Base-by-base conservation (phyloP, 306 rosid genomes). In the Canavalia ensiformis region DNA sequence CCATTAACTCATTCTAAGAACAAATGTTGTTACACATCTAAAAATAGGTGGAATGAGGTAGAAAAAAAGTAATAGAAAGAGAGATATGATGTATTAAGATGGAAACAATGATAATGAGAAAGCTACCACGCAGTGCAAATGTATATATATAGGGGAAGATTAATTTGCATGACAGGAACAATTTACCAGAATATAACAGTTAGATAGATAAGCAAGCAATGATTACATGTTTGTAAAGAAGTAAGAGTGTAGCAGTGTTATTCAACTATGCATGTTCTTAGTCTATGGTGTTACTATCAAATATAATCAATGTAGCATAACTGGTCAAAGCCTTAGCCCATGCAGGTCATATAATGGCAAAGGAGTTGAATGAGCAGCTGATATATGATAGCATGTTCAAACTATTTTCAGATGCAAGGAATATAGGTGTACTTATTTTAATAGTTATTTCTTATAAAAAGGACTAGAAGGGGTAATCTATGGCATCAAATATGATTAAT, bases 201-300 rank as follows among this genome's bases (percentile, higher is more conserved):
- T 46, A 13, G 29, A 34, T 49, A 11, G 12, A 30, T 37, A 28
- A 49, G 45, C 76, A 56, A 28, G 54, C 70, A 81, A 54, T 35
- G 56, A 44, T 28, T 41, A 6, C 30, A 41, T 41, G 59, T 54
- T 41, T 66, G 25, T 41, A 28, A 51, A 10, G 44, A 56, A 42
- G 69, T 35, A 8, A 8, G 55, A 74, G 56, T 47, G n/a, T 13
- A 44, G 45, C 2, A 12, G 29, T 62, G 56, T 39, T 66, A 54
- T 72, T 57, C 35, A 64, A 60, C 59, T 70, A 55, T 35, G 25
- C 54, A 71, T 80, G 25, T 59, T 62, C 47, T 79, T 12, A 56
- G 50, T 52, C 34, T 57, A 55, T 31, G 30, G 31, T 37, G 63
- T 29, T 55, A n/a, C 30, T 31, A n/a, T 44, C 5, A 68, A 52